Evolutionary conservation across 805 yeast genomes (phyloP).

Genomic region (Candida manassasensis): DNA sequence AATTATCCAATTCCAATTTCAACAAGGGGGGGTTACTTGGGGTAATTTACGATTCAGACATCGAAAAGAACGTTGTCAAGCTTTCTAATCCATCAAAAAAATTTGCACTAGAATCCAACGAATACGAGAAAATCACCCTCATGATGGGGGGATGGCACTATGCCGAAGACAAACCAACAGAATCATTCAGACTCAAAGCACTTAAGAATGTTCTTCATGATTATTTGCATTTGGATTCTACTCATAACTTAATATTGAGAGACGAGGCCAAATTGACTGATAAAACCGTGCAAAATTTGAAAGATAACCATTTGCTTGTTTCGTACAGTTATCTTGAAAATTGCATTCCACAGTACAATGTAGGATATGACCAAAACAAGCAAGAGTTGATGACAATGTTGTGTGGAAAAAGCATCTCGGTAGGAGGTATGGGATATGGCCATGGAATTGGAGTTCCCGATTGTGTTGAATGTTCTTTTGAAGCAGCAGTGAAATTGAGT

Average conservation of each 20-base stretch:
- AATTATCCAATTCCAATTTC: conserved; percentile 36
- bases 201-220: conserved; percentile 21
- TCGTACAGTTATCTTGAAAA: conserved; percentile 33
- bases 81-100: conserved; percentile 5
- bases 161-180: conserved; percentile 29
- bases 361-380: conserved; percentile 56
- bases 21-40: conserved; percentile 50
- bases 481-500: conserved; percentile 40
- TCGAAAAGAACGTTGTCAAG: conserved; percentile 48
- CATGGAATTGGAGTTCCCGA: conserved; percentile 89
- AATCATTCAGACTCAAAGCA: conserved; percentile 20
- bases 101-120: conserved; percentile 2
- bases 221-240: conserved; percentile 19
- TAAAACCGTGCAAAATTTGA: conserved; percentile 11
- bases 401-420: conserved; percentile 34
- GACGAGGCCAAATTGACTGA: conserved; percentile 17
- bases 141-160: conserved; percentile 84
- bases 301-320: conserved; percentile 23
- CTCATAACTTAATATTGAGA: conserved; percentile 20
- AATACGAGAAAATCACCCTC: conserved; percentile 70
- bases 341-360: conserved; percentile 77
- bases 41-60: conserved; percentile 84
- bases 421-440: conserved; percentile 78
- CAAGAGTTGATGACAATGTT: conserved; percentile 29
- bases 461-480: conserved; percentile 62